Evolutionary conservation across 116 monocot species (phyloP).

Genomic region (Zostera marina): DNA sequence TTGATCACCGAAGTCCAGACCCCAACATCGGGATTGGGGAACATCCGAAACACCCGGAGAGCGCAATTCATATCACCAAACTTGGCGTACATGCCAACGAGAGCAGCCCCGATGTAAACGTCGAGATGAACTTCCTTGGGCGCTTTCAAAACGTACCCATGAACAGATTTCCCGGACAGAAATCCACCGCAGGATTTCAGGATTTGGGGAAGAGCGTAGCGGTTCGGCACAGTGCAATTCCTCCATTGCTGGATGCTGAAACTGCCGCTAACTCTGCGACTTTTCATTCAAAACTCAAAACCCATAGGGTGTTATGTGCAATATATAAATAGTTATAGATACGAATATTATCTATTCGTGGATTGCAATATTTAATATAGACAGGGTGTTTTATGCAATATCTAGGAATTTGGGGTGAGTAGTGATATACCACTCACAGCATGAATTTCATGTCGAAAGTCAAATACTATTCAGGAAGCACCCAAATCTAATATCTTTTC

Average conservation of each 20-base stretch:
- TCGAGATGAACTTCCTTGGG: constrained; percentile 6
- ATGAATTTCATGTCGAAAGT: too few species aligned
- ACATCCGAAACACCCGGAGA: constrained; percentile 23
- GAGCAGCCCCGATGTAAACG: constrained; percentile 36
- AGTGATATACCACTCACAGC: too few species aligned
- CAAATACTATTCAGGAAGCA: too few species aligned
- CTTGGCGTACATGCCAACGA: constrained; percentile 38
- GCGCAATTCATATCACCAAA: constrained; percentile 32
- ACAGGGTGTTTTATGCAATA: too few species aligned
- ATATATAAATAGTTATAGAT: neutral
- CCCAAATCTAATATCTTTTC: too few species aligned
- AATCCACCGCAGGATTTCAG: constrained; percentile 27
- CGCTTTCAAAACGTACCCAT: constrained; percentile 14
- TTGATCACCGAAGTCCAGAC: constrained; percentile 49
- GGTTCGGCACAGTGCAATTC: constrained; percentile 8
- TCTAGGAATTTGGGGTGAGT: too few species aligned
- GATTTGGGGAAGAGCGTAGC: constrained; percentile 33
- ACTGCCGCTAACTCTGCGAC: neutral
- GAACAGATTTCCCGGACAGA: constrained; percentile 22
- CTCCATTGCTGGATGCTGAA: neutral
- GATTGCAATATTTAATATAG: too few species aligned
- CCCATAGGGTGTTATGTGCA: neutral
- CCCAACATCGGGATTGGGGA: constrained; percentile 33
- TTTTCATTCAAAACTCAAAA: neutral
- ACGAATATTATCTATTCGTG: too few species aligned